Percentiles rank a stretch among this genome's conserved stretches.
Evolutionary conservation across 371 early-diverging fungal species (phyloP).

Genomic region (Circinella minor): DNA sequence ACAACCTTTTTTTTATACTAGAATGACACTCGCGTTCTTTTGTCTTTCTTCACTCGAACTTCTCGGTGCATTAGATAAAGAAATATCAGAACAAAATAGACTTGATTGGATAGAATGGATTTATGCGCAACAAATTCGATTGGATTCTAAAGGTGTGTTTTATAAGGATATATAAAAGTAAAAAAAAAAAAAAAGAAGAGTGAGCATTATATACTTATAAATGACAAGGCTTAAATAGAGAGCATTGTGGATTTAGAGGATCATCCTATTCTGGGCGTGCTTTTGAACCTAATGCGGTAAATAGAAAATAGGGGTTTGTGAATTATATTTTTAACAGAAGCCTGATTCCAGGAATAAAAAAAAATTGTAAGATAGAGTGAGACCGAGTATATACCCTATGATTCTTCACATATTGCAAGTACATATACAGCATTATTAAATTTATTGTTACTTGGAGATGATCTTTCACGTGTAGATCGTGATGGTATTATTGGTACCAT

Average conservation of each 20-base stretch:
- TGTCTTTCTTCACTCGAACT: constrained; percentile 81
- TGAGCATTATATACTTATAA: not conserved
- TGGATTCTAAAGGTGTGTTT: not conserved
- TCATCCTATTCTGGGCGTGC: constrained; percentile 70
- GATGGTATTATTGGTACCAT: constrained; percentile 66
- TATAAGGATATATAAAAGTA: not conserved
- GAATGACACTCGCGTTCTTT: constrained; percentile 90
- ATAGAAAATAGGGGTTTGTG: not conserved
- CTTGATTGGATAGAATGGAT: constrained; percentile 93
- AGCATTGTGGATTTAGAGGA: constrained; percentile 69
- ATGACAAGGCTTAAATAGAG: constrained; percentile 35
- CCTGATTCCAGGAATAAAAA: not conserved
- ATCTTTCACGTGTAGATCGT: constrained; percentile 82
- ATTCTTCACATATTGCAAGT: constrained; percentile 83
- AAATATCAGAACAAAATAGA: constrained; percentile 56
- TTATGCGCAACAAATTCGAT: constrained; percentile 86
- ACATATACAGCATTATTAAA: constrained; percentile 90
- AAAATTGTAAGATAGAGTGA: constrained; percentile 18
- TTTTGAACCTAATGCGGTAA: constrained; percentile 55
- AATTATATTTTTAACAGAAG: not conserved
- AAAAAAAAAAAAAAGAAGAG: not conserved
- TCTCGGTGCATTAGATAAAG: constrained; percentile 67
- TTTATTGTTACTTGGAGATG: constrained; percentile 88
- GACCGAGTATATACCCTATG: constrained; percentile 45
- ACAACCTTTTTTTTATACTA: constrained; percentile 23